phyloP scores from a whole-genome alignment of 2,329 filamentous ascomycete species.

The Diaporthe sp. region DNA sequence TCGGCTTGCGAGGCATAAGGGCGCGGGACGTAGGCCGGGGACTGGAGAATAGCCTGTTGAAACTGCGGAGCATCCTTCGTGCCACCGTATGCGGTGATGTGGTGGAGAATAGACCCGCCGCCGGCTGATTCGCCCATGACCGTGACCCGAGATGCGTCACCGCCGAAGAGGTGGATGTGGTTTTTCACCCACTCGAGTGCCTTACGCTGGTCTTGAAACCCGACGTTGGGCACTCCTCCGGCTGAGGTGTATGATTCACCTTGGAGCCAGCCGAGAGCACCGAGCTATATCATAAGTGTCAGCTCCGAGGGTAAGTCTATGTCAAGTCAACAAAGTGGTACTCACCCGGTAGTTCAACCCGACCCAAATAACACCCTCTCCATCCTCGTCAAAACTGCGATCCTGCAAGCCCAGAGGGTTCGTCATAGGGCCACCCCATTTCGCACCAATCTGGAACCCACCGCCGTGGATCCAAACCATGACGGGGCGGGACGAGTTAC shows the following conservation, averaged over 20 bases:
- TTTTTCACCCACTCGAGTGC: conserved; percentile 58
- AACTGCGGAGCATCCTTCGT: conserved; percentile 25
- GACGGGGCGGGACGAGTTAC: conserved; percentile 32
- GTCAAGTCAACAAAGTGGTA: neutral
- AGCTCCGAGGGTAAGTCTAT: neutral
- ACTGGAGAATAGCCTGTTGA: conserved; percentile 26
- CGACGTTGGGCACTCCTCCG: conserved; percentile 50
- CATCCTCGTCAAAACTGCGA: conserved; percentile 35
- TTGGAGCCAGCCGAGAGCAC: conserved; percentile 51
- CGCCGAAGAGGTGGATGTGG: conserved; percentile 56
- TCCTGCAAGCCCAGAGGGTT: conserved; percentile 43
- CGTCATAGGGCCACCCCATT: conserved; percentile 42
- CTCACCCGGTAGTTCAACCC: conserved; percentile 48
- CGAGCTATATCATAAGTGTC: conserved; percentile 36
- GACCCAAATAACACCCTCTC: conserved; percentile 49
- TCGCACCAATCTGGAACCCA: conserved; percentile 46
- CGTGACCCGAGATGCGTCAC: conserved; percentile 54
- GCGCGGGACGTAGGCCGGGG: conserved; percentile 26
- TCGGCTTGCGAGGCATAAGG: conserved; percentile 23
- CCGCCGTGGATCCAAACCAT: conserved; percentile 51
- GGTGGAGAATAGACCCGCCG: conserved; percentile 37
- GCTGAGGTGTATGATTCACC: conserved; percentile 47
- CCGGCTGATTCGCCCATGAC: conserved; percentile 59
- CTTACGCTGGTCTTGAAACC: conserved; percentile 51
- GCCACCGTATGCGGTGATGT: conserved; percentile 26